phyloP scores from a whole-genome alignment of 306 rosid species.

The Abrus pulchellus region DNA sequence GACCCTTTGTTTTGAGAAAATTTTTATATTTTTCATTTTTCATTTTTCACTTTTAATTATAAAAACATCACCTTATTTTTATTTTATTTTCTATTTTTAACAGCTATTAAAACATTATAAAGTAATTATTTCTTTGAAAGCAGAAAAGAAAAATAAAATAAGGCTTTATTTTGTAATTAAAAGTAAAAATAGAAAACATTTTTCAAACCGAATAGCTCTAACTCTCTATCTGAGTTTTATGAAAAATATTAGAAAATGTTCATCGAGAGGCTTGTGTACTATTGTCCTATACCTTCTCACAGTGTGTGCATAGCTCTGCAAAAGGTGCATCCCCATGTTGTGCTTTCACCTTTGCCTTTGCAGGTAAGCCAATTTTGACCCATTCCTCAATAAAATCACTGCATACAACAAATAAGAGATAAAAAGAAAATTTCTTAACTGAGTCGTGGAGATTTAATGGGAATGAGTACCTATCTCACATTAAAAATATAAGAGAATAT shows the following conservation, averaged over 20 bases:
- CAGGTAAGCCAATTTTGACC: slow-evolving; percentile 81
- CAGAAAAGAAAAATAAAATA: too few species aligned
- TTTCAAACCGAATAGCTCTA: too few species aligned
- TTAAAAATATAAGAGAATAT: not conserved
- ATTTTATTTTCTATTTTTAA: too few species aligned
- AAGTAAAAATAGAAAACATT: too few species aligned
- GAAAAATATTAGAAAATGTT: slow-evolving; percentile 11
- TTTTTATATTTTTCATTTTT: too few species aligned
- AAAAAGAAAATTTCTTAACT: not conserved
- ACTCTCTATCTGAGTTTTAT: not conserved
- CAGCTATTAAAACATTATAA: too few species aligned
- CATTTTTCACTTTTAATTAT: too few species aligned
- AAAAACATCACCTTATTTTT: too few species aligned
- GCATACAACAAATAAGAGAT: slow-evolving; percentile 36
- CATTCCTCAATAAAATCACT: slow-evolving; percentile 95
- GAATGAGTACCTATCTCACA: not conserved
- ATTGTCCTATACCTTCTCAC: slow-evolving; percentile 78
- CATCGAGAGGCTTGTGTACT: not conserved
- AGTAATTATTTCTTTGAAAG: too few species aligned
- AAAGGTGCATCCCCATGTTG: slow-evolving; percentile 49
- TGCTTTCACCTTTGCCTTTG: slow-evolving; percentile 76
- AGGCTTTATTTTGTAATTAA: too few species aligned
- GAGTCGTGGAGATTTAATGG: slow-evolving; percentile 1
- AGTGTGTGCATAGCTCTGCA: slow-evolving; percentile 67
- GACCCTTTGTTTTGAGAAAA: too few species aligned